Conservation (phyloP, 495 filamentous ascomycete species). For the Jackrogersella multiformis region DNA sequence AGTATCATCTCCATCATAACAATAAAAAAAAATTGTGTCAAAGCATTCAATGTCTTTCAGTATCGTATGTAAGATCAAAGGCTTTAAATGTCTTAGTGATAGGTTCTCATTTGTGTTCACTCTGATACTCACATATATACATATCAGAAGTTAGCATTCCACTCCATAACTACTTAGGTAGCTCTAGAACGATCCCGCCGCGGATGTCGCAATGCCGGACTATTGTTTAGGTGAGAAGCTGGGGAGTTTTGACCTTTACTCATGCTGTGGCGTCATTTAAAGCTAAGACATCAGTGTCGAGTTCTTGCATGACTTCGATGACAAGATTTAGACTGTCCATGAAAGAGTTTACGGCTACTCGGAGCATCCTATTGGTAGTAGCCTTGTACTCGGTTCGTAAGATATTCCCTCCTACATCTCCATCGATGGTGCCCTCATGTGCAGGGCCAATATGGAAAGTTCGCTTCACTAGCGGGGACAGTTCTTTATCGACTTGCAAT, state of each 20-base stretch:
- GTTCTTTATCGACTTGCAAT: constrained; percentile 85
- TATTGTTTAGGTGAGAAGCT: neutral
- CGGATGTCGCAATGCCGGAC: neutral
- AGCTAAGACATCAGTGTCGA: constrained; percentile 85
- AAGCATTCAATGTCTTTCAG: neutral
- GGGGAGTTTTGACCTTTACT: neutral
- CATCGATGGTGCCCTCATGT: constrained; percentile 39
- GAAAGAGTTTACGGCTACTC: constrained; percentile 97
- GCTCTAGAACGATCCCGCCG: neutral
- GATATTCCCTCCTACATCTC: constrained; percentile 61
- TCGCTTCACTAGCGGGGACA: constrained; percentile 83
- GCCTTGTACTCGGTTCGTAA: constrained; percentile 83
- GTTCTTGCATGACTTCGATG: constrained; percentile 83
- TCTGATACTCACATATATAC: constrained; percentile 24
- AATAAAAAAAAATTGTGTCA: constrained; percentile 23
- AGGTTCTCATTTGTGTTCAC: constrained; percentile 17
- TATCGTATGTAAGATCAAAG: neutral
- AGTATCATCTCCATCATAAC: constrained; percentile 10
- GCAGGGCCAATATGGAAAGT: constrained; percentile 66
- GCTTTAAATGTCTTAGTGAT: constrained; percentile 19
- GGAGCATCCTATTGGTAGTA: constrained; percentile 93
- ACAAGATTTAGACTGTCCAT: constrained; percentile 89
- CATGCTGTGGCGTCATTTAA: constrained; percentile 16
- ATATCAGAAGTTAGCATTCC: constrained; percentile 27
- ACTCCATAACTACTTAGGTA: neutral